Base-by-base conservation (phyloP, 1,139 yeast genomes). In the Suzukiozyma palmioleophila region DNA sequence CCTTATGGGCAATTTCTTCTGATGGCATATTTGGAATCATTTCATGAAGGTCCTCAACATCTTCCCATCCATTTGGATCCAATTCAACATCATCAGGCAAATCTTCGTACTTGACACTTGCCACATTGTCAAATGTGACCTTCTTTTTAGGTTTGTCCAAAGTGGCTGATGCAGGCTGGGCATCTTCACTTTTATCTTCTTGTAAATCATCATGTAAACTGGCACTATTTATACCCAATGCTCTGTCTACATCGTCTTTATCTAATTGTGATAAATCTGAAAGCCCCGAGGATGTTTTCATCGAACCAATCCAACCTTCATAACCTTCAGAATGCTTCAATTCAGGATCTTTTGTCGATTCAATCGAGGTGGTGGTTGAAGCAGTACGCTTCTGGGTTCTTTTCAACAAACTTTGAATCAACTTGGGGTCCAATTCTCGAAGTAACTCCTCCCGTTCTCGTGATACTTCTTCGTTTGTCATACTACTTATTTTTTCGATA, bases 301-400 rank as follows among this genome's bases (percentile, higher is more conserved):
- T 65, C 2, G 84, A 84, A n/a, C 90, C 90, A 35, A 82, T 79
- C 89, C 89, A 81, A 6, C 83, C 79, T 35, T 79, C 80, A 43
- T 74, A 74, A 11, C 89, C 87, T 53, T 83, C 86, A 2, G 82
- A 78, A 40, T 77, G 83, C 1, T 68, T 64, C 43, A 73, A 64
- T n/a, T 40, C 34, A 14, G 29, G 32, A 24, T 42, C 38, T 34
- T 18, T 18, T 36, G 48, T 49, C 43, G 47, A 44, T 26, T 48
- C 41, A 18, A 5, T 18, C 22, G 22, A n/a, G 45, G 43, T 29
- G 37, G 51, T 26, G 49, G 33, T 6, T 43, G 28, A 5, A 9
- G 28, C 28, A 12, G 28, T 26, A 41, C 67, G 50, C 31, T 52
- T 52, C 44, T 65, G 61, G 16, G 66, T 75, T 62, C 68, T 61